A percentile compares a stretch with the other conserved stretches of the same genome.
Conservation (phyloP, 2,329 filamentous ascomycete species). For the Epichloe typhina region DNA sequence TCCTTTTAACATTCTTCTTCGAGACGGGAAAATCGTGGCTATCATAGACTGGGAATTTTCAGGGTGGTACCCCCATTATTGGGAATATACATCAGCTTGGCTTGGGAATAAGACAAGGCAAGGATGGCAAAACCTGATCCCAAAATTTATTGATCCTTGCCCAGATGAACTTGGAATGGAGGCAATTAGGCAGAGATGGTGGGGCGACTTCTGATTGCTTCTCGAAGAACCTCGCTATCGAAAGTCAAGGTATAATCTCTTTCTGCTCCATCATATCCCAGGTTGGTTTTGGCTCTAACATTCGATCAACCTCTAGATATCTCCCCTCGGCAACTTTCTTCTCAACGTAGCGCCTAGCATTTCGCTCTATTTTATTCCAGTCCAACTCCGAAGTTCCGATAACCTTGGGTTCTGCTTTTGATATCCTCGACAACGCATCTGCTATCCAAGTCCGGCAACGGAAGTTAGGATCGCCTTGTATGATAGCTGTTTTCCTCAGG, state of each 20-base stretch:
- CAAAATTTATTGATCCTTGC: constrained; percentile 23
- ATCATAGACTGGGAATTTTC: constrained; percentile 26
- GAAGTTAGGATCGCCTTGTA: constrained; percentile 22
- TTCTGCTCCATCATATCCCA: constrained; percentile 15
- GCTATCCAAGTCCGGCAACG: constrained; percentile 27
- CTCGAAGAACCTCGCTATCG: background rate
- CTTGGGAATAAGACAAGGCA: constrained; percentile 10
- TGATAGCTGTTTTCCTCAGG: constrained; percentile 18
- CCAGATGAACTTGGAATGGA: constrained; percentile 28
- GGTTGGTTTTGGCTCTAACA: constrained; percentile 16
- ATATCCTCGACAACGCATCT: constrained; percentile 19
- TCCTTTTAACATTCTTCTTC: constrained; percentile 28
- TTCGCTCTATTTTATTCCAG: constrained; percentile 23
- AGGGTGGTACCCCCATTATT: constrained; percentile 21
- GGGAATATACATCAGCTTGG: constrained; percentile 21
- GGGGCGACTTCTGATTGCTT: constrained; percentile 11
- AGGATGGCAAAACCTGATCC: constrained; percentile 23
- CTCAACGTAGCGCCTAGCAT: constrained; percentile 21
- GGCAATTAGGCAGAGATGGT: constrained; percentile 22
- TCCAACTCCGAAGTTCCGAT: constrained; percentile 24
- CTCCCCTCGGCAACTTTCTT: constrained; percentile 17
- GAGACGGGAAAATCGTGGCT: constrained; percentile 26
- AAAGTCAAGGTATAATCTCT: constrained; percentile 11
- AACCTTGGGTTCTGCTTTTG: constrained; percentile 18
- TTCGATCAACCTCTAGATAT: constrained; percentile 6